These are phyloP conservation scores for Podospora pseudopauciseta DNA, from an alignment of 495 filamentous ascomycete genomes.

Conservation along the genomic window DNA sequence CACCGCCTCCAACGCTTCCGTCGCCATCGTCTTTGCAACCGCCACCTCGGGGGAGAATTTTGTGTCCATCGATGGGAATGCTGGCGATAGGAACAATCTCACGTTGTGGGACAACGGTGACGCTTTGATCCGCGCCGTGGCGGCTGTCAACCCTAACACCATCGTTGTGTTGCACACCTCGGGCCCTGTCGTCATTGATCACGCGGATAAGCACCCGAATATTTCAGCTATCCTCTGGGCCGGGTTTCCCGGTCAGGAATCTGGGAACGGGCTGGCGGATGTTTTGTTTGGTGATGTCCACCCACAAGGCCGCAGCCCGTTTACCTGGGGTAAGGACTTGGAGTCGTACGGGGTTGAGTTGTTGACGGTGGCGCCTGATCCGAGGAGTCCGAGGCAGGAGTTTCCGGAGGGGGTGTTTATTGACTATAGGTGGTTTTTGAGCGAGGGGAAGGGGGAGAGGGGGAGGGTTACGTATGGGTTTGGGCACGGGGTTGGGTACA, in stretches of 20 bases:
- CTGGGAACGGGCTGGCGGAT: slow-evolving; percentile 51
- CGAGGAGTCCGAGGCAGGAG: slow-evolving; percentile 34
- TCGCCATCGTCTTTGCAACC: slow-evolving; percentile 53
- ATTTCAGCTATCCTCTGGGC: slow-evolving; percentile 55
- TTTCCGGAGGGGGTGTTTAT: slow-evolving; percentile 51
- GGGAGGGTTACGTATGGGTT: slow-evolving; percentile 44
- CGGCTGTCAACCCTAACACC: slow-evolving; percentile 48
- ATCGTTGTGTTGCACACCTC: slow-evolving; percentile 54
- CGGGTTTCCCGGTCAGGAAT: slow-evolving; percentile 54
- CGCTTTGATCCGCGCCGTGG: slow-evolving; percentile 48
- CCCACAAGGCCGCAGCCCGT: slow-evolving; percentile 53
- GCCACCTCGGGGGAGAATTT: slow-evolving; percentile 53
- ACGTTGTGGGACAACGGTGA: slow-evolving; percentile 52
- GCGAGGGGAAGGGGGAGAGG: not conserved
- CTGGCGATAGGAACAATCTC: slow-evolving; percentile 52
- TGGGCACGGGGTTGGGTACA: slow-evolving; percentile 47
- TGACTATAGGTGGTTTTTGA: slow-evolving; percentile 49
- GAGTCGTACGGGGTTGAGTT: slow-evolving; percentile 47
- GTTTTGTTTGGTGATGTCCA: slow-evolving; percentile 49
- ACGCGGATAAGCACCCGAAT: slow-evolving; percentile 51
- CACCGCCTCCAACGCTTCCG: slow-evolving; percentile 37
- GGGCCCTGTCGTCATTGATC: slow-evolving; percentile 47
- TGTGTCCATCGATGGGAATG: slow-evolving; percentile 55
- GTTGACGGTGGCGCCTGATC: slow-evolving; percentile 32
- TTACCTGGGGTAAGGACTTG: slow-evolving; percentile 48